phyloP scores from a whole-genome alignment of 140 eudicot species.

The Stevia rebaudiana region DNA sequence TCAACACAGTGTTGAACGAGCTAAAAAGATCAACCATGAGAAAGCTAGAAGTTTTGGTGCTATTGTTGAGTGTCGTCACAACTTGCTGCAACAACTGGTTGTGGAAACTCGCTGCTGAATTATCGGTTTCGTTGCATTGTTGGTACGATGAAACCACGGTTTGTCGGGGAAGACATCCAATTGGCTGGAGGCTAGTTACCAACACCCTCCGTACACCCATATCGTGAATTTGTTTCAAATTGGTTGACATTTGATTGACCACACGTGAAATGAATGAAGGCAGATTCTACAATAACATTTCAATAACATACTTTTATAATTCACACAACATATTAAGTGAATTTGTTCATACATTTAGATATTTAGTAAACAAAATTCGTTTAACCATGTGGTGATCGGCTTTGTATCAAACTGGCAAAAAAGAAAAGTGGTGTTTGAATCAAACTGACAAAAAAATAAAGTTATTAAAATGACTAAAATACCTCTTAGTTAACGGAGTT shows the following conservation, averaged over 20 bases:
- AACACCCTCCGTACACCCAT: slow-evolving; percentile 52
- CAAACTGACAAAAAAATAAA: no score
- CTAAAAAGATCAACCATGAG: slow-evolving; percentile 57
- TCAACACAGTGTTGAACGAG: slow-evolving; percentile 51
- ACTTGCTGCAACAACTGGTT: slow-evolving; percentile 56
- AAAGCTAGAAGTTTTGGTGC: slow-evolving; percentile 25
- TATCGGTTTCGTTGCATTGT: slow-evolving; percentile 57
- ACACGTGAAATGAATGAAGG: slow-evolving; percentile 52
- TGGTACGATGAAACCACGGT: slow-evolving; percentile 41
- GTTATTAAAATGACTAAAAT: no score
- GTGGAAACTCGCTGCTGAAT: slow-evolving; percentile 47
- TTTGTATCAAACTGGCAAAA: no score
- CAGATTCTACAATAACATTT: slow-evolving; percentile 35
- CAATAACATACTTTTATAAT: not conserved
- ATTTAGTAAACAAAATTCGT: not conserved
- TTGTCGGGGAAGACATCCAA: slow-evolving; percentile 78
- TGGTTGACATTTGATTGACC: slow-evolving; percentile 45
- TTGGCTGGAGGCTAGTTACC: slow-evolving; percentile 56
- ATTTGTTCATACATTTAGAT: not conserved
- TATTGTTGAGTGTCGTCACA: slow-evolving; percentile 48
- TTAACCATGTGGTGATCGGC: no score
- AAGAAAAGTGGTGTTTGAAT: no score
- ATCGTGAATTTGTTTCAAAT: slow-evolving; percentile 41
- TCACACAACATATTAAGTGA: not conserved
- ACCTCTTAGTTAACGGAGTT: no score